phyloP scores from a whole-genome alignment of 495 filamentous ascomycete species.

The Aspergillus wentii region DNA sequence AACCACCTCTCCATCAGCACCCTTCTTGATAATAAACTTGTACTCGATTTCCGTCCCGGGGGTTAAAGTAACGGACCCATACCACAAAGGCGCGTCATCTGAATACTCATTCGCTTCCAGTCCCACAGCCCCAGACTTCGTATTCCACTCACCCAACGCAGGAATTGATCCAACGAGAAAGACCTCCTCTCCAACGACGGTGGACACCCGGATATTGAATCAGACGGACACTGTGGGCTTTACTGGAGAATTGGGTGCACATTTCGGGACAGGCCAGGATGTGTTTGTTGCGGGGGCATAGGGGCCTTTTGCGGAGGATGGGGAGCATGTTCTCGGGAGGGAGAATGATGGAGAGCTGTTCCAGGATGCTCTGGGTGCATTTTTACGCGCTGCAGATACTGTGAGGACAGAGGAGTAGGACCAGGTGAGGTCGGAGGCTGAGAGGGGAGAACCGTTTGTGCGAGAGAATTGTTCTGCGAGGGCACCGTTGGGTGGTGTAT shows the following conservation, averaged over 20 bases:
- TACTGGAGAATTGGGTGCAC: no score
- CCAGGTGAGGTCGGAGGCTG: slow-evolving; percentile 44
- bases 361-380: slow-evolving; percentile 47
- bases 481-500: slow-evolving; percentile 42
- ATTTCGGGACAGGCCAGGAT: no score
- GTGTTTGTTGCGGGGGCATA: no score
- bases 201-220: no score
- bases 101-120: slow-evolving; percentile 53
- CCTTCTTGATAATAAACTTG: slow-evolving; percentile 61
- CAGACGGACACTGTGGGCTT: no score
- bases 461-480: slow-evolving; percentile 55
- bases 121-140: slow-evolving; percentile 39
- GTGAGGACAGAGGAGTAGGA: slow-evolving; percentile 41
- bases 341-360: slow-evolving; percentile 46
- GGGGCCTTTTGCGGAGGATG: no score
- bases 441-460: slow-evolving; percentile 41
- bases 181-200: no score
- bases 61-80: slow-evolving; percentile 41
- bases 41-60: slow-evolving; percentile 55
- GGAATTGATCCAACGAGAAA: slow-evolving; percentile 53
- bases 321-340: slow-evolving; percentile 9
- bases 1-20: slow-evolving; percentile 44
- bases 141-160: slow-evolving; percentile 54
- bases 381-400: slow-evolving; percentile 37
- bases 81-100: slow-evolving; percentile 53